phyloP scores from a whole-genome alignment of 331 rosid species.

The Saraca asoca region DNA sequence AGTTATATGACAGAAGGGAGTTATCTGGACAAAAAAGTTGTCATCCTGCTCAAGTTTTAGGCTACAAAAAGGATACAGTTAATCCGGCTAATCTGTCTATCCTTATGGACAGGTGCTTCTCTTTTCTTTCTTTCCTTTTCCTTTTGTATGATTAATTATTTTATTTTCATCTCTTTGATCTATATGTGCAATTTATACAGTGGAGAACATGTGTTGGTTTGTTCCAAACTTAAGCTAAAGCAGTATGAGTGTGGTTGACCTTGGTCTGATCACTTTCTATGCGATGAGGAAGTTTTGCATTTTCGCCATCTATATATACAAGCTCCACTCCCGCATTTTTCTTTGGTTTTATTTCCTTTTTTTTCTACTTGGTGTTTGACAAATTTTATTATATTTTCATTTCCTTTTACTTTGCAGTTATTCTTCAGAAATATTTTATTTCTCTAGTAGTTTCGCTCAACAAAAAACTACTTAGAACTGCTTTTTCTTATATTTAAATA shows the following conservation, averaged over 20 bases:
- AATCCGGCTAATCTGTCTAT: constrained; percentile 47
- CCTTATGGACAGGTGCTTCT: constrained; percentile 54
- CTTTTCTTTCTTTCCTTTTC: constrained; percentile 11
- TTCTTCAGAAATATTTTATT: constrained; percentile 12
- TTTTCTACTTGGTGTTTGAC: neutral
- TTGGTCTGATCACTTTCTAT: neutral
- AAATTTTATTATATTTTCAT: neutral
- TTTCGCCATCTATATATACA: constrained; percentile 12
- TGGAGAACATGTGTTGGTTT: constrained; percentile 8
- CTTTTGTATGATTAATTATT: constrained; percentile 10
- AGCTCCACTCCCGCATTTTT: neutral
- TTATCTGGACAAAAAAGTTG: constrained; percentile 77
- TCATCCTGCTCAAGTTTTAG: constrained; percentile 75
- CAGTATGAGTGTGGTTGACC: constrained; percentile 7
- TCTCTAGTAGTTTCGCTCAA: neutral
- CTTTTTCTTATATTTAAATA: neutral
- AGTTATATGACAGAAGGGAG: constrained; percentile 67
- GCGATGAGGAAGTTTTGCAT: constrained; percentile 10
- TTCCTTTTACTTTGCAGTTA: constrained; percentile 7
- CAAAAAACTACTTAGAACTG: neutral
- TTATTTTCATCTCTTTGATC: neutral
- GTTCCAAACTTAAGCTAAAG: constrained; percentile 27
- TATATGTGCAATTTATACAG: neutral
- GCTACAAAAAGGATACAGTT: constrained; percentile 45
- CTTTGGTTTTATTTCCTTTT: neutral